Conservation (phyloP, 2,329 filamentous ascomycete genomes). For the Venturia aucupariae region DNA sequence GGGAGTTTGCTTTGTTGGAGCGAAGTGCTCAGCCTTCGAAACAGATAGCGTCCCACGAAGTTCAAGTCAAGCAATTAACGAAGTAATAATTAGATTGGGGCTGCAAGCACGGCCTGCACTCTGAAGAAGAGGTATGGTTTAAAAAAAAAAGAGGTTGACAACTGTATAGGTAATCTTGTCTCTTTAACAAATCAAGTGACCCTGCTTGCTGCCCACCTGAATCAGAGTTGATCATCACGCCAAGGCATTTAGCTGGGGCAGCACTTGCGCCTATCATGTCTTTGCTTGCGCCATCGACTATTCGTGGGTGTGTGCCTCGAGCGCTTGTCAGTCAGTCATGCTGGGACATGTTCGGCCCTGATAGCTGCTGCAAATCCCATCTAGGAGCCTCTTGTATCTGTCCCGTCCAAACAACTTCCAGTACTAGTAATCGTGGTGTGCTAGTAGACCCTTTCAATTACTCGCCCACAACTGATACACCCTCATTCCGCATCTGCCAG, state of each 20-base stretch:
- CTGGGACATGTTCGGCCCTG: not conserved
- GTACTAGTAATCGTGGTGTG: too few species aligned
- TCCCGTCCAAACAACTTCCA: not conserved
- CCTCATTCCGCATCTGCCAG: not conserved
- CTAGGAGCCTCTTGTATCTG: not conserved
- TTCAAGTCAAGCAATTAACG: slow-evolving; percentile 2
- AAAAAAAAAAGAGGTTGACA: too few species aligned
- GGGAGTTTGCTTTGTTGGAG: not conserved
- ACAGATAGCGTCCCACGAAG: not conserved
- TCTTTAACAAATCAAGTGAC: slow-evolving; percentile 7
- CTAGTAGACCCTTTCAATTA: not conserved
- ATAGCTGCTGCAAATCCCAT: not conserved
- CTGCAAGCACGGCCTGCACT: not conserved
- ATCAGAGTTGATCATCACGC: slow-evolving; percentile 1
- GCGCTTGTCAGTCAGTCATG: not conserved
- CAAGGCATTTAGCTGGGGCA: not conserved
- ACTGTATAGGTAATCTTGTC: not conserved
- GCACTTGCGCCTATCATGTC: slow-evolving; percentile 3
- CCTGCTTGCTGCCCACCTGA: not conserved
- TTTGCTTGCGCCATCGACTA: slow-evolving; percentile 7
- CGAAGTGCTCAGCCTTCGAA: not conserved
- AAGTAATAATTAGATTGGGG: slow-evolving; percentile 6
- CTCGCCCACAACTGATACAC: not conserved
- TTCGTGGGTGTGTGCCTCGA: not conserved
- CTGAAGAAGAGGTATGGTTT: too few species aligned